Evolutionary conservation across 768 basidiomycete genomes (phyloP).

Genomic region (Tylopilus vinaceipallidus): DNA sequence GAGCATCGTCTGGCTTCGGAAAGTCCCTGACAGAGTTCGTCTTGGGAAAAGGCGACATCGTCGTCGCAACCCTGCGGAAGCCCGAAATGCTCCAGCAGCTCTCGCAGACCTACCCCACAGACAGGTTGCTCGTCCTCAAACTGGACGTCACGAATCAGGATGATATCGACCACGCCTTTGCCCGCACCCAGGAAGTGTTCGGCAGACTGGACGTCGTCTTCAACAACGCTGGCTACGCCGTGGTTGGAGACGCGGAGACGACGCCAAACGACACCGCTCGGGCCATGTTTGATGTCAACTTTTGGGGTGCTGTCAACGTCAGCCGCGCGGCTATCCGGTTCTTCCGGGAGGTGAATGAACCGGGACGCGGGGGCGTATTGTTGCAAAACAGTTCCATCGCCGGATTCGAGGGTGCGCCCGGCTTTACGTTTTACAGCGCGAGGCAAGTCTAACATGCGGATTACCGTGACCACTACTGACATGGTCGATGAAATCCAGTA

Average conservation of each 20-base stretch:
- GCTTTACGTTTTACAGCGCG: constrained; percentile 19
- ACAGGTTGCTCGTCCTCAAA: constrained; percentile 23
- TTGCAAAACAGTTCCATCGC: constrained; percentile 33
- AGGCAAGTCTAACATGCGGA: constrained; percentile 3
- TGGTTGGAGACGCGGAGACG: constrained; percentile 37
- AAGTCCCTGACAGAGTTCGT: constrained; percentile 32
- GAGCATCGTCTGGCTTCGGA: constrained; percentile 17
- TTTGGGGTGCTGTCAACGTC: constrained; percentile 33
- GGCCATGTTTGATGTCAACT: constrained; percentile 38
- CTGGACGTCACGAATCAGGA: constrained; percentile 32
- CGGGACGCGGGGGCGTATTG: constrained; percentile 35
- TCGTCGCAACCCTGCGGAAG: constrained; percentile 43
- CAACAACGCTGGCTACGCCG: constrained; percentile 35
- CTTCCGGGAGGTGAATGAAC: constrained; percentile 39
- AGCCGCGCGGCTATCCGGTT: constrained; percentile 31
- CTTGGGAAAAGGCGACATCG: constrained; percentile 35
- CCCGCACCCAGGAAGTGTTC: constrained; percentile 27
- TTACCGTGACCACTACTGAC: constrained; percentile 12
- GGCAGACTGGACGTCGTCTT: constrained; percentile 38
- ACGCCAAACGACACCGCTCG: constrained; percentile 31
- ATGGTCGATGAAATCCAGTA: constrained; percentile 2
- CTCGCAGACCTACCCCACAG: constrained; percentile 14
- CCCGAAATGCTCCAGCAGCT: constrained; percentile 36
- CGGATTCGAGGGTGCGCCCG: constrained; percentile 22
- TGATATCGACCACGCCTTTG: constrained; percentile 31